These are phyloP conservation scores for Comarum palustre DNA, from an alignment of 306 rosid genomes.

Conservation along the genomic window DNA sequence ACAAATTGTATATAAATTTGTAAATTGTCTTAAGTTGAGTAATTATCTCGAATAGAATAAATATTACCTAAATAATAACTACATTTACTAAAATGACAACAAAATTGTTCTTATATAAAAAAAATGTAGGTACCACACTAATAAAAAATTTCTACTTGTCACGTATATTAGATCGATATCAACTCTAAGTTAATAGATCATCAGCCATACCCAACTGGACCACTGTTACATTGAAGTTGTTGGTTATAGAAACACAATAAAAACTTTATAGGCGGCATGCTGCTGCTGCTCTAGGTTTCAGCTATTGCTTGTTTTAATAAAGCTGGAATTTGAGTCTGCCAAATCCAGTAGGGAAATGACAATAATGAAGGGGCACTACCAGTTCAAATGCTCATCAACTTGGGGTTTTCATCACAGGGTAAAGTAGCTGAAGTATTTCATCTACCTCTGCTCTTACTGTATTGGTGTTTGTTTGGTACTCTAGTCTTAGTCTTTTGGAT, in stretches of 20 bases:
- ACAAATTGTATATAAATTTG: no score
- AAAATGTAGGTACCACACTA: no score
- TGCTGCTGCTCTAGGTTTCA: conserved; percentile 8
- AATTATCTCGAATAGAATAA: no score
- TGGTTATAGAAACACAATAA: background rate
- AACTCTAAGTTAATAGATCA: background rate
- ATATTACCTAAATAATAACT: no score
- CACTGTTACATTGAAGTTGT: background rate
- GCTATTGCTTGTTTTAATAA: conserved; percentile 8
- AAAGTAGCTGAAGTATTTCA: background rate
- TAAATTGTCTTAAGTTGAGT: no score
- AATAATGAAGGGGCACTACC: conserved; percentile 3
- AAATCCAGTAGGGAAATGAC: background rate
- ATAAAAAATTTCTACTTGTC: background rate
- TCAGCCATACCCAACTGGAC: background rate
- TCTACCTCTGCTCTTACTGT: conserved; percentile 6
- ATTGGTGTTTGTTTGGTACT: background rate
- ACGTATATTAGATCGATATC: background rate
- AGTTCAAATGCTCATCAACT: conserved; percentile 9
- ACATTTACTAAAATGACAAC: no score
- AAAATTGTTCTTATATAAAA: no score
- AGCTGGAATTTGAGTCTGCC: background rate
- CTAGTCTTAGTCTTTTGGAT: background rate
- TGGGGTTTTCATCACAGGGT: background rate
- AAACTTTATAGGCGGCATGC: background rate